These are phyloP conservation scores for Calonectria leucothoes DNA, from an alignment of 2,329 filamentous ascomycete species.

Conservation along the genomic window DNA sequence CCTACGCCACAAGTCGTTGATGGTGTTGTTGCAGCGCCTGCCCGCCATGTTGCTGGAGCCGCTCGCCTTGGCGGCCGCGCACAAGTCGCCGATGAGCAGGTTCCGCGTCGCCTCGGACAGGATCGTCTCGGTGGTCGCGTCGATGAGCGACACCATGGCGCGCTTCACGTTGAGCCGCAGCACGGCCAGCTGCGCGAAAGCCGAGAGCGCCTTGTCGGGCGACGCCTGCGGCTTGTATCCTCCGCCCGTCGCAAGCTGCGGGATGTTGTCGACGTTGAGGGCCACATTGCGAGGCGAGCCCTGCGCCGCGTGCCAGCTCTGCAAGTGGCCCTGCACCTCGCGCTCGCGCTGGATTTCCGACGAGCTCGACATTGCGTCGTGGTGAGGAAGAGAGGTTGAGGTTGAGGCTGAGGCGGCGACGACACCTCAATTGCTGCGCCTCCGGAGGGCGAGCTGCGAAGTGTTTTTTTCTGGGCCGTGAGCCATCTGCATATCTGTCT, in stretches of 20 bases:
- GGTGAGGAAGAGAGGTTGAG: neutral
- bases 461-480: neutral
- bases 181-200: conserved; percentile 62
- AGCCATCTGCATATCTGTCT: neutral
- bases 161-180: conserved; percentile 60
- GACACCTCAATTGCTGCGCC: neutral
- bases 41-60: neutral
- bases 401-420: neutral
- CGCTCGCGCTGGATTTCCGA: conserved; percentile 45
- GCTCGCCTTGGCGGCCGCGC: conserved; percentile 18
- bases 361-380: conserved; percentile 39
- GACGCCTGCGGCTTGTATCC: conserved; percentile 50
- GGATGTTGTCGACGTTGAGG: conserved; percentile 45
- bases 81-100: conserved; percentile 51
- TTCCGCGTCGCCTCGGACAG: conserved; percentile 63
- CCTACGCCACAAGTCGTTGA: conserved; percentile 49
- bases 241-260: conserved; percentile 39
- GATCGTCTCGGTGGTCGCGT: conserved; percentile 59
- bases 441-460: neutral
- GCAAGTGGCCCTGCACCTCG: conserved; percentile 46
- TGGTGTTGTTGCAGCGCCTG: conserved; percentile 8
- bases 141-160: conserved; percentile 62
- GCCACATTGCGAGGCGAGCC: conserved; percentile 47
- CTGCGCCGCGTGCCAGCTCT: conserved; percentile 47
- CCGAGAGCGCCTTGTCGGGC: conserved; percentile 53